Conservation (phyloP, 2,329 filamentous ascomycete species). For the Aspergillus sp. region DNA sequence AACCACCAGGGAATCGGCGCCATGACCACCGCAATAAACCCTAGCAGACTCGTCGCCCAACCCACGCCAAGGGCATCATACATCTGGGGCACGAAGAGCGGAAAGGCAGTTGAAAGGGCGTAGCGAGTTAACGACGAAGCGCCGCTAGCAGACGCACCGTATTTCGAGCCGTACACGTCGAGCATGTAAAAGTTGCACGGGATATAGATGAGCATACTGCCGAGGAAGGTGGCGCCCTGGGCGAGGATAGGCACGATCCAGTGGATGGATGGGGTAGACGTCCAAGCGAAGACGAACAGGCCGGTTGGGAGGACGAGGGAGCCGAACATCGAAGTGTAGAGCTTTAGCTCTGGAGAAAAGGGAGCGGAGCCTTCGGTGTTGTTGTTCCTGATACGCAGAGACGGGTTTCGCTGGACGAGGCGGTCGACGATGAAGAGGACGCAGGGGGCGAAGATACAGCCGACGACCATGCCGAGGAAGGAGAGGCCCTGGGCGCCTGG, state of each 20-base stretch:
- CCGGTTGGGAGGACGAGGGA: constrained; percentile 47
- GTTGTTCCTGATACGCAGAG: neutral
- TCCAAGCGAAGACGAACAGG: constrained; percentile 72
- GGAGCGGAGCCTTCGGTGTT: neutral
- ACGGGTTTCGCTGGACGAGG: neutral
- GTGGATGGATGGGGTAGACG: constrained; percentile 39
- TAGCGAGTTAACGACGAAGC: constrained; percentile 30
- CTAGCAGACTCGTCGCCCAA: constrained; percentile 44
- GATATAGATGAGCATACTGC: constrained; percentile 34
- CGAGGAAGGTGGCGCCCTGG: constrained; percentile 26
- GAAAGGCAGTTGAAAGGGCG: constrained; percentile 34
- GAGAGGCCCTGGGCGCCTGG: constrained; percentile 69
- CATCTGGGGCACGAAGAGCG: constrained; percentile 43
- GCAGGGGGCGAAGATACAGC: constrained; percentile 58
- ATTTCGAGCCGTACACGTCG: constrained; percentile 41
- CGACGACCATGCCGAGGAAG: constrained; percentile 77
- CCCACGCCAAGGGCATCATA: constrained; percentile 40
- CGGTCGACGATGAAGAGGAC: constrained; percentile 9
- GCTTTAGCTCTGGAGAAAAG: constrained; percentile 22
- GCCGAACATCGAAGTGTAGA: constrained; percentile 27
- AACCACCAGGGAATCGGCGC: constrained; percentile 40
- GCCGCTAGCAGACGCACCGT: constrained; percentile 37
- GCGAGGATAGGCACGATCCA: constrained; percentile 32
- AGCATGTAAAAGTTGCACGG: constrained; percentile 42
- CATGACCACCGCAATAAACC: constrained; percentile 36